phyloP scores from a whole-genome alignment of 805 yeast genomes.

The Lipomyces sp. region DNA sequence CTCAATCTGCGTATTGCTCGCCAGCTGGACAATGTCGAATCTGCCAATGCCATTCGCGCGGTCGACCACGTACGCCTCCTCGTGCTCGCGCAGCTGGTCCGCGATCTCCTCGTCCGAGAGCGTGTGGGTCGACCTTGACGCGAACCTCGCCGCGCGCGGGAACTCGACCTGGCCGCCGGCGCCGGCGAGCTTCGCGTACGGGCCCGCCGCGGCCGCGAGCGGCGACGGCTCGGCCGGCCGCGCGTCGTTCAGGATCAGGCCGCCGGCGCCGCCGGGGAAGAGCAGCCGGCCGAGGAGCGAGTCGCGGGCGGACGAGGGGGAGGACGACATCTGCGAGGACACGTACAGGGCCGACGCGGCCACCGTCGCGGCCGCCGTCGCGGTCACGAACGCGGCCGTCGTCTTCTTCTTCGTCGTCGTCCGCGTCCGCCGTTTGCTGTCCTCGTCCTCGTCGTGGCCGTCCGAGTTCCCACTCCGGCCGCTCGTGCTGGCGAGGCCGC shows the following conservation, averaged over 20 bases:
- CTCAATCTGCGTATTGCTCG: conserved; percentile 91
- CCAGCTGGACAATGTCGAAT: conserved; percentile 84
- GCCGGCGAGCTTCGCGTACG: neutral
- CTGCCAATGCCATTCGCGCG: conserved; percentile 80
- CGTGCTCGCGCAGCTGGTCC: conserved; percentile 61
- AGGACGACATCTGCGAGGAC: neutral
- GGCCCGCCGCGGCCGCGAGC: too few relatives aligned
- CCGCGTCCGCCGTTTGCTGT: too few relatives aligned
- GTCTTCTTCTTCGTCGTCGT: too few relatives aligned
- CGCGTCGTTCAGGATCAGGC: conserved; percentile 17
- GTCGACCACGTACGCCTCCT: conserved; percentile 75
- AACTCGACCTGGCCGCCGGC: conserved; percentile 14
- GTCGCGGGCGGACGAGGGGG: neutral
- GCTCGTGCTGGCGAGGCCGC: too few relatives aligned
- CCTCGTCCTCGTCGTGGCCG: too few relatives aligned
- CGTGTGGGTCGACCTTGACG: conserved; percentile 11
- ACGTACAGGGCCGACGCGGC: conserved; percentile 16
- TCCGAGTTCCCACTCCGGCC: too few relatives aligned
- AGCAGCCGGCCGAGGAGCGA: neutral
- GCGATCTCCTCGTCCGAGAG: conserved; percentile 71
- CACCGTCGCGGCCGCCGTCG: conserved; percentile 15
- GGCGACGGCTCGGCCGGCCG: conserved; percentile 8
- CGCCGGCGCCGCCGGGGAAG: conserved; percentile 1
- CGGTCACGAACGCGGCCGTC: conserved; percentile 7
- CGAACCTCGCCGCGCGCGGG: conserved; percentile 17